Conservation (phyloP, 441 rosid genomes). For the Omphalea diandra region DNA sequence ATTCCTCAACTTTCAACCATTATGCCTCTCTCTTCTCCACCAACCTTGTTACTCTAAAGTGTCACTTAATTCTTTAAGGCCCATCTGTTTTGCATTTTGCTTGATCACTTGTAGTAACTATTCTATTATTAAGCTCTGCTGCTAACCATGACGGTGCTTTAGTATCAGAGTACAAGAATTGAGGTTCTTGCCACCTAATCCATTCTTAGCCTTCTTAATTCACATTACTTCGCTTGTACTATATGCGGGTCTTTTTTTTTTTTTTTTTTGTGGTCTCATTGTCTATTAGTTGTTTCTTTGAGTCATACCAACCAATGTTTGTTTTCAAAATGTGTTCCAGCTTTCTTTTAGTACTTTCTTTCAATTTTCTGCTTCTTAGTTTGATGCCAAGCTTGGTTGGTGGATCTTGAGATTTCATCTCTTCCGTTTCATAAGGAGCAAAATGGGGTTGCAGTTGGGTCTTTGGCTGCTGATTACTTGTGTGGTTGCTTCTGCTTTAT, state of each 20-base stretch:
- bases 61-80: conserved; percentile 10
- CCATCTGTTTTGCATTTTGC: conserved; percentile 5
- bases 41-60: conserved; percentile 11
- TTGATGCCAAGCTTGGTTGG: conserved; percentile 22
- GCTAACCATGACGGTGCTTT: conserved; percentile 14
- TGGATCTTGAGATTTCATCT: conserved; percentile 28
- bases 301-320: conserved; percentile 23
- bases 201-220: conserved; percentile 6
- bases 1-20: neutral
- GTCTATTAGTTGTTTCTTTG: conserved; percentile 30
- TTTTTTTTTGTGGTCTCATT: conserved; percentile 13
- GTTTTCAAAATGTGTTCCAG: conserved; percentile 22
- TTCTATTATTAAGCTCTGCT: conserved; percentile 6
- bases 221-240: conserved; percentile 27
- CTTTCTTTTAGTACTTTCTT: conserved; percentile 21
- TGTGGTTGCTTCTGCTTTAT: conserved; percentile 23
- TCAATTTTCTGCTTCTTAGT: conserved; percentile 9
- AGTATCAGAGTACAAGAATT: conserved; percentile 14
- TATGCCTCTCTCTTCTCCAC: conserved; percentile 3
- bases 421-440: conserved; percentile 15
- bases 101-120: conserved; percentile 25
- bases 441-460: conserved; percentile 41
- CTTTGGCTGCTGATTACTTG: conserved; percentile 32
- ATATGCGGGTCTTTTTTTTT: conserved; percentile 34
- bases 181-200: conserved; percentile 29